Evolutionary conservation across 2,329 filamentous ascomycete species (phyloP).

Genomic region (Plenodomus lindquistii): DNA sequence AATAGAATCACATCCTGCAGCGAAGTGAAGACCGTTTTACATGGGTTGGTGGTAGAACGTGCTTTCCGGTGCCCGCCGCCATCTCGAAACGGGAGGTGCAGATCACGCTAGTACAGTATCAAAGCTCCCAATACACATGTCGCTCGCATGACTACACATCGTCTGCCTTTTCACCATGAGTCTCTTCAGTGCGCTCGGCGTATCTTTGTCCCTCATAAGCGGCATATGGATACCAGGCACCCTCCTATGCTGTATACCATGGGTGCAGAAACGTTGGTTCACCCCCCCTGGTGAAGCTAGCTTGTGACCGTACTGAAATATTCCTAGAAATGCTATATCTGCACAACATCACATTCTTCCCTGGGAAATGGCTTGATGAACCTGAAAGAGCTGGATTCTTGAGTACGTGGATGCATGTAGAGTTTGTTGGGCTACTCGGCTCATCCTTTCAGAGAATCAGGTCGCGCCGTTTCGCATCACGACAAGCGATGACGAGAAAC

Average conservation of each 20-base stretch:
- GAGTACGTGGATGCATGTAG: constrained; percentile 24
- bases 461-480: constrained; percentile 78
- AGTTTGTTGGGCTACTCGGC: neutral
- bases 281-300: neutral
- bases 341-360: constrained; percentile 41
- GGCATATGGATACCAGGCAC: constrained; percentile 41
- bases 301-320: constrained; percentile 5
- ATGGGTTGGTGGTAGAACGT: too few relatives aligned
- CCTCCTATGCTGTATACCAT: constrained; percentile 41
- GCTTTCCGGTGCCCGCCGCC: neutral
- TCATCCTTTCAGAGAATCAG: constrained; percentile 67
- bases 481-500: constrained; percentile 73
- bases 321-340: constrained; percentile 40
- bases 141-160: neutral
- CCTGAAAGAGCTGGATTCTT: constrained; percentile 44
- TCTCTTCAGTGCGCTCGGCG: constrained; percentile 10
- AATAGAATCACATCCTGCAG: too few relatives aligned
- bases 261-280: constrained; percentile 42
- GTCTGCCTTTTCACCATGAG: neutral
- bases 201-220: constrained; percentile 33
- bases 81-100: neutral
- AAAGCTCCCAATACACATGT: neutral
- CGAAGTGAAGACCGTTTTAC: too few relatives aligned
- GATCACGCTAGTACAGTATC: neutral
- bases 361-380: constrained; percentile 40